Evolutionary conservation across 352 stramenopile genomes (phyloP), one percentile per base, ranked within the genome.

Genomic region (Pythium angustatum): DNA sequence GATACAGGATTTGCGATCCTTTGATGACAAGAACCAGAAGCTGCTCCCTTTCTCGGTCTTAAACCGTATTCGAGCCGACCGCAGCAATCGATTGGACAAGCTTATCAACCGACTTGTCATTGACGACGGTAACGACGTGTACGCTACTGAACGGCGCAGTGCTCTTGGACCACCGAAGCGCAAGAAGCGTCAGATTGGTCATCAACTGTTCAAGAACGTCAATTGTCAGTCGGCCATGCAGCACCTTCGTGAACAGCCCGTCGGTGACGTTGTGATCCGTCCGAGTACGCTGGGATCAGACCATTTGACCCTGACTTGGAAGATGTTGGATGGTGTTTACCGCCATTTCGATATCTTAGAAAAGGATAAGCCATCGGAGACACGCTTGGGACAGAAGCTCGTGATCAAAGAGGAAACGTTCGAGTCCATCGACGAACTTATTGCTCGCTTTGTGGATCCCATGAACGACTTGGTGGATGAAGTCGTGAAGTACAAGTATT

Each of bases 391-490:
- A 14, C 71, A 85, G 54, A 88, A 79, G 58, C 72, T 96, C 30
- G 80, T 95, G 62, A 83, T 96, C 69, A 96, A 96, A 62, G 85
- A 95, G 33, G 86, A 95, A 60, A 76, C 66, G 24, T 96, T 92
- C 68, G 88, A 92, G 55, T 91, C 85, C 30, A 95, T 96, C 61
- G 88, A 96, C 51, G 88, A 96, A 65, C 63, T 96, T 50, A 91
- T 94, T 62, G 88, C 88, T 57, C 86, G 88, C 14, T 93, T 94
- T 38, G 78, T 96, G 30, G 87, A 95, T 51, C 88, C 88, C 5
- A 96, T 96, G 88, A 96, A 96, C 65, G 81, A 77, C 27, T 71
- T 94, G 22, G 83, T 96, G 63, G 84, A 93, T 38, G 88, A 96
- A 64, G 85, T 96, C 14, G 62, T 91, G 26, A 80, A 78, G 50